Base-by-base conservation (phyloP, 2,329 filamentous ascomycete genomes). In the Tetracladium maxilliforme region DNA sequence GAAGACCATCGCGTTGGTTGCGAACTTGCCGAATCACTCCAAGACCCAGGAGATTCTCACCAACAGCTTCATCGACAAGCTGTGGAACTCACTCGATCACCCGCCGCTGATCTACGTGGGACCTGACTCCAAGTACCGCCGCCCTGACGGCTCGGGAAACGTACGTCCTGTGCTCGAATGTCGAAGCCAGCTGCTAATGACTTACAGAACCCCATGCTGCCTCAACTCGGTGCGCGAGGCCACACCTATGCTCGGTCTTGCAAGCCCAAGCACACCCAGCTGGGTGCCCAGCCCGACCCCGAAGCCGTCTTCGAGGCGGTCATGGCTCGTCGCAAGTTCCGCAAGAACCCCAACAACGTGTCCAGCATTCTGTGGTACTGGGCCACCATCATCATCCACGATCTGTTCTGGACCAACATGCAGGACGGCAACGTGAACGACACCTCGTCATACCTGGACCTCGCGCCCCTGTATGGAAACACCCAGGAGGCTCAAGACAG, bases 341-440 rank as follows among this genome's bases (percentile, higher is more conserved):
- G 68, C 32, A 56, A 70, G 27, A 78, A 82, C 42, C 71, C 74
- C 0, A 75, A 75, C 25, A 64, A 69, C n/a, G 70, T 84, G 20
- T 83, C 76, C 0, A 75, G 71, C 37, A 70, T 82, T 51, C 53
- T 86, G 10, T 82, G 81, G 45, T 82, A 83, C 35, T 54, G 80
- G 21, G 79, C 77, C 0, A 70, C 74, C 6, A 75, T 86, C 38
- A 68, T 70, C 31, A 69, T 66, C 25, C 64, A 68, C 35, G 70
- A 76, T 39, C 51, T 74, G 24, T 80, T 80, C 48, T 60, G 68
- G 19, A 79, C 74, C 3, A 68, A 66, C 36, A 65, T 69, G 14
- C 53, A 52, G 5, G 70, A 83, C 43, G 62, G 58, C 39, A 68
- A 65, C 28, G 68, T 64, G 28, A 76, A 70, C 1, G 55, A 70